Evolutionary conservation across 228 moss, liverwort and hornwort genomes (phyloP).

Genomic region (Sphagnum fallax): DNA sequence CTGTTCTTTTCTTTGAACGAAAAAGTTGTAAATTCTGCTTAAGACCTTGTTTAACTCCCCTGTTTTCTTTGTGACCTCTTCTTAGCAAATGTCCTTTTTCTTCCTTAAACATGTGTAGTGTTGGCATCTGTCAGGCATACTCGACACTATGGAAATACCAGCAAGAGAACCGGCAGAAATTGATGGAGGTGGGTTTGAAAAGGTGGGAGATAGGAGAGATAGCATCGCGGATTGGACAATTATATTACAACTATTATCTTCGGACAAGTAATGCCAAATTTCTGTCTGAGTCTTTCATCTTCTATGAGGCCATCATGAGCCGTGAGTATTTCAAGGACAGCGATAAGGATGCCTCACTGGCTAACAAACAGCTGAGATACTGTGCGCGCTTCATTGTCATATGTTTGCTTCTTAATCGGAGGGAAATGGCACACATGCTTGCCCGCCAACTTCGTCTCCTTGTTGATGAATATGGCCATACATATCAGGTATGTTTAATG

Average conservation of each 20-base stretch:
- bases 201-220: constrained; percentile 99
- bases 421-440: constrained; percentile 80
- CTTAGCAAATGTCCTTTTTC: background rate
- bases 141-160: constrained; percentile 96
- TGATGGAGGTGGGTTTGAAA: constrained; percentile 82
- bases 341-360: constrained; percentile 74
- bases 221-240: constrained; percentile 93
- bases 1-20: background rate
- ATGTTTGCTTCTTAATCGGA: constrained; percentile 77
- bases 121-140: constrained; percentile 38
- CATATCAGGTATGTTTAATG: constrained; percentile 50
- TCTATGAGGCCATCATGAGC: constrained; percentile 89
- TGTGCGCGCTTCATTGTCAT: constrained; percentile 92
- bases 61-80: background rate
- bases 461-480: constrained; percentile 67
- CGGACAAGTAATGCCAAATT: constrained; percentile 95
- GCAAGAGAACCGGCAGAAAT: constrained; percentile 86
- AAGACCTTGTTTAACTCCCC: too few relatives aligned
- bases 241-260: constrained; percentile 93
- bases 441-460: constrained; percentile 66
- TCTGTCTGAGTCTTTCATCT: constrained; percentile 81
- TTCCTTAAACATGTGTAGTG: background rate
- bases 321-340: constrained; percentile 94
- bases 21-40: too few relatives aligned
- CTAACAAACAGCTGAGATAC: constrained; percentile 86